Conservation (phyloP, 1,139 yeast species). For the Yueomyces sp. region DNA sequence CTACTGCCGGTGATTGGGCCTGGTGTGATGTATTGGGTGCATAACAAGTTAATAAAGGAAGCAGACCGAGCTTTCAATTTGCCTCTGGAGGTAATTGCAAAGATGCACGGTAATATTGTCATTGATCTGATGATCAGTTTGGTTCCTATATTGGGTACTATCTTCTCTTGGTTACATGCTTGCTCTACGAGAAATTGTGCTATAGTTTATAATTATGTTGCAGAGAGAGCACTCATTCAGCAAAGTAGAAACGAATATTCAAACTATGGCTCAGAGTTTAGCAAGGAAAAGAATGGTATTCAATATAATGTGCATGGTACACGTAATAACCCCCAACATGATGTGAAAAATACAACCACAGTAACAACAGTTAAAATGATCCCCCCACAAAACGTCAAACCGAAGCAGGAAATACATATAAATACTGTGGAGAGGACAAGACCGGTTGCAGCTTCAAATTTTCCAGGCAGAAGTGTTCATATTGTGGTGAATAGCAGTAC, state of each 20-base stretch:
- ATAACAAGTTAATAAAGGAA: slow-evolving; percentile 46
- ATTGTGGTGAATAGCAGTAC: no score
- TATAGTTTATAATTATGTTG: slow-evolving; percentile 41
- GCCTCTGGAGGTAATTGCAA: slow-evolving; percentile 48
- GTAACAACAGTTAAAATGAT: background rate
- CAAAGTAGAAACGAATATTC: background rate
- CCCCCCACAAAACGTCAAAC: no score
- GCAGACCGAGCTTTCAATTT: slow-evolving; percentile 46
- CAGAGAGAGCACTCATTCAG: slow-evolving; percentile 15
- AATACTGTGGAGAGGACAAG: no score
- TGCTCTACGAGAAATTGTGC: slow-evolving; percentile 90
- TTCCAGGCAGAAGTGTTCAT: no score
- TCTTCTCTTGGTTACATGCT: slow-evolving; percentile 69
- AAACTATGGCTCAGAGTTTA: background rate
- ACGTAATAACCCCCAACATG: background rate
- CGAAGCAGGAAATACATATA: no score
- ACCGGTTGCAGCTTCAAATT: no score
- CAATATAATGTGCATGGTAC: background rate
- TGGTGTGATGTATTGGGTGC: slow-evolving; percentile 61
- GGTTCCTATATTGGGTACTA: slow-evolving; percentile 67
- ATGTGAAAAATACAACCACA: background rate
- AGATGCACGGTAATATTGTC: slow-evolving; percentile 61
- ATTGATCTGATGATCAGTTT: slow-evolving; percentile 62
- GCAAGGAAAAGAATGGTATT: background rate
- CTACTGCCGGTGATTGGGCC: slow-evolving; percentile 77